Evolutionary conservation across 768 basidiomycete genomes (phyloP).

Genomic region (Boletus subparvulus): DNA sequence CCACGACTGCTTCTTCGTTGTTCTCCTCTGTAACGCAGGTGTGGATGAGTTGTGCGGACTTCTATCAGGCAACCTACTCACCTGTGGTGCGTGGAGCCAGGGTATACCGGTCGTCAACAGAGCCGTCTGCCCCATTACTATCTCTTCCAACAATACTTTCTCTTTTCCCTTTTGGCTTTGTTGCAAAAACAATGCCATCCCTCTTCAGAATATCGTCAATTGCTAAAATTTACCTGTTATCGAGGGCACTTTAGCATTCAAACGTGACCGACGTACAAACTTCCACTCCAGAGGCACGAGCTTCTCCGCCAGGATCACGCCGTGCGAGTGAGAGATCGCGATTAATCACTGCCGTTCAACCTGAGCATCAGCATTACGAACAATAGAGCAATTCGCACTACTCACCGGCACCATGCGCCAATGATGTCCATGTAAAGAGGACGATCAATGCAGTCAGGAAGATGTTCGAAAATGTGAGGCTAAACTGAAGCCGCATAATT

Average conservation of each 20-base stretch:
- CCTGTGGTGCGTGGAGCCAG: neutral
- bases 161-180: neutral
- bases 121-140: neutral
- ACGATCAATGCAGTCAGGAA: neutral
- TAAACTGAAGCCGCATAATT: slow-evolving; percentile 1
- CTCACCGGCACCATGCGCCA: slow-evolving; percentile 9
- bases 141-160: neutral
- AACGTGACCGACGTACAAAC: neutral
- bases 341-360: slow-evolving; percentile 1
- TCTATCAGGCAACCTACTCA: neutral
- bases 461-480: neutral
- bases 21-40: neutral
- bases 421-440: slow-evolving; percentile 6
- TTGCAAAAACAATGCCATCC: neutral
- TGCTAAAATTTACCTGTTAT: neutral
- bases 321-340: neutral
- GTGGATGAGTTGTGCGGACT: neutral
- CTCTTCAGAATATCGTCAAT: neutral
- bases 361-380: neutral
- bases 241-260: neutral
- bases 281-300: neutral
- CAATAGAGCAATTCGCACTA: neutral
- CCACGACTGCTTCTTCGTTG: neutral
- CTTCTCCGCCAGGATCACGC: neutral
- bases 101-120: no score